phyloP scores from a whole-genome alignment of 2,329 filamentous ascomycete species.

The Nemania bipapillata region DNA sequence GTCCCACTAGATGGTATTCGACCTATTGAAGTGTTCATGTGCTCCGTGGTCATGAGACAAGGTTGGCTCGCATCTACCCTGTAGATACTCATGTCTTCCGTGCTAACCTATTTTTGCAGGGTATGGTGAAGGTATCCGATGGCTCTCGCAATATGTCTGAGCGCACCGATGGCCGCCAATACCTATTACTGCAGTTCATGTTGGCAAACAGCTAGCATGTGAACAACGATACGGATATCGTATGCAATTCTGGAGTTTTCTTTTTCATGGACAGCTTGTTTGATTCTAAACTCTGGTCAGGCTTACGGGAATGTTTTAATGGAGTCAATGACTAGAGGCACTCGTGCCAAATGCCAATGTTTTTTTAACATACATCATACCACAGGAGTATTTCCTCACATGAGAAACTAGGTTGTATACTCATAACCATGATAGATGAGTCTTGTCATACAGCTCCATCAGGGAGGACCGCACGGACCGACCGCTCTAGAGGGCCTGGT shows the following conservation, averaged over 20 bases:
- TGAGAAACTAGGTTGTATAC: constrained; percentile 15
- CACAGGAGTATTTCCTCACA: background rate
- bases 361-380: constrained; percentile 24
- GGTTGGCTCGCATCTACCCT: constrained; percentile 61
- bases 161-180: constrained; percentile 10
- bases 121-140: constrained; percentile 90
- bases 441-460: background rate
- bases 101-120: constrained; percentile 58
- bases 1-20: constrained; percentile 90
- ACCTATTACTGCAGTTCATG: constrained; percentile 28
- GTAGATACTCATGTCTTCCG: constrained; percentile 1
- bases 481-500: background rate
- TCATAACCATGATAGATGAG: constrained; percentile 1
- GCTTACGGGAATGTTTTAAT: constrained; percentile 47
- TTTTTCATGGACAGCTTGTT: constrained; percentile 44
- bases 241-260: constrained; percentile 43
- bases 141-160: constrained; percentile 92
- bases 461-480: background rate
- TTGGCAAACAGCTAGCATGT: constrained; percentile 21
- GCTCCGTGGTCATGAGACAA: constrained; percentile 97
- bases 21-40: constrained; percentile 98
- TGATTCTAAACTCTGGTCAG: constrained; percentile 45
- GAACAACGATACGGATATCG: constrained; percentile 37
- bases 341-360: constrained; percentile 44
- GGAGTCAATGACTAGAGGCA: constrained; percentile 51